These are phyloP conservation scores for Penicillium expansum DNA, from an alignment of 2,329 filamentous ascomycete species.

Conservation along the genomic window DNA sequence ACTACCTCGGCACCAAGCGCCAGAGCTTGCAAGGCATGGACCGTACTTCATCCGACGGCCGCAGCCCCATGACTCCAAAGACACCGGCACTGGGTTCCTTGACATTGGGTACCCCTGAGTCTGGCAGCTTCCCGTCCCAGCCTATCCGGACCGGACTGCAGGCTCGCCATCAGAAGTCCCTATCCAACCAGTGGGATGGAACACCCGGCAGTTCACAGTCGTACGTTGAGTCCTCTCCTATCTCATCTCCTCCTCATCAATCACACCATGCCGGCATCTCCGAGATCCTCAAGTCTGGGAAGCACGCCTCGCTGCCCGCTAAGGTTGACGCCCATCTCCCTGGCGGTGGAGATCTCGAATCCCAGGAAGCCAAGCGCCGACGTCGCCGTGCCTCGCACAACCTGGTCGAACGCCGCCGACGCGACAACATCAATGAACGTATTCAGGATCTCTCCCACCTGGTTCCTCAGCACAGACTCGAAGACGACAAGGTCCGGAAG, in stretches of 20 bases:
- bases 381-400: constrained; percentile 93
- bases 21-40: constrained; percentile 64
- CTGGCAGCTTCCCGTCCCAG: constrained; percentile 70
- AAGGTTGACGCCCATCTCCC: constrained; percentile 64
- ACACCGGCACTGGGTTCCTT: constrained; percentile 72
- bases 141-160: constrained; percentile 68
- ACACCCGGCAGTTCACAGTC: constrained; percentile 81
- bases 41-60: constrained; percentile 69
- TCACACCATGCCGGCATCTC: constrained; percentile 71
- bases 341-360: constrained; percentile 57
- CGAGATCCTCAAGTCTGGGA: constrained; percentile 79
- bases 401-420: constrained; percentile 85
- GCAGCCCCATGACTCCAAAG: constrained; percentile 82
- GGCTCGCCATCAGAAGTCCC: constrained; percentile 71
- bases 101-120: constrained; percentile 69
- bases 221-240: constrained; percentile 76
- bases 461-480: constrained; percentile 85
- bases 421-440: constrained; percentile 98
- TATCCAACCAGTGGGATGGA: constrained; percentile 86
- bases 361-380: constrained; percentile 91
- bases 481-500: constrained; percentile 96
- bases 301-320: constrained; percentile 81
- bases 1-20: constrained; percentile 60
- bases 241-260: constrained; percentile 67
- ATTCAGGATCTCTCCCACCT: constrained; percentile 95